Evolutionary conservation across 148 eudicot genomes (phyloP).

Genomic region (Fagopyrum homotropicum): DNA sequence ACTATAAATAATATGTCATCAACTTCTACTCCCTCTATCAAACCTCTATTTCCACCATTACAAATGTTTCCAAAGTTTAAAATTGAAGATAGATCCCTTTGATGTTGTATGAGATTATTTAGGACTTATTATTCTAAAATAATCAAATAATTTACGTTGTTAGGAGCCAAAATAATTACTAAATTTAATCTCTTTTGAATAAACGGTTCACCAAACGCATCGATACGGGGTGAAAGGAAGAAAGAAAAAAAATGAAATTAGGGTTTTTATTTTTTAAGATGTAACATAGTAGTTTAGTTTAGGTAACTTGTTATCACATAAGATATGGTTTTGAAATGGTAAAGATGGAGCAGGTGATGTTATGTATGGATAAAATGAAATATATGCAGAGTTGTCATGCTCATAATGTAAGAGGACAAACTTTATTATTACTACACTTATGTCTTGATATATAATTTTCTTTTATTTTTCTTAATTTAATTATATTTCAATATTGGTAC

Average conservation of each 20-base stretch:
- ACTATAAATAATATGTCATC: too few species aligned
- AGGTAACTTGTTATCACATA: background rate
- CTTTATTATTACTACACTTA: background rate
- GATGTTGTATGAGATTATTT: too few species aligned
- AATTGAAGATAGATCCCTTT: too few species aligned
- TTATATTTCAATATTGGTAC: background rate
- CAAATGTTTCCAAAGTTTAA: too few species aligned
- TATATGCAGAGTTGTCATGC: background rate
- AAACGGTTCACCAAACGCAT: too few species aligned
- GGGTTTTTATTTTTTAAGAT: background rate
- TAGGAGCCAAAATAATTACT: too few species aligned
- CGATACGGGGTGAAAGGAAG: background rate
- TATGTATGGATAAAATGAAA: background rate
- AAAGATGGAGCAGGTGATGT: background rate
- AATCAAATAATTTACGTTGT: too few species aligned
- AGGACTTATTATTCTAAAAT: too few species aligned
- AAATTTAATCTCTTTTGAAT: too few species aligned
- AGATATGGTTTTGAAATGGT: slow-evolving; percentile 6
- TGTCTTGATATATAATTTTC: background rate
- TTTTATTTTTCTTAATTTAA: background rate
- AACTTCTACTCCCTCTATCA: too few species aligned
- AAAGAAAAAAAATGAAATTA: background rate
- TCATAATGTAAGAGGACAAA: background rate
- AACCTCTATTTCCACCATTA: too few species aligned
- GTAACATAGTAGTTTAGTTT: background rate